A percentile compares a stretch with the other conserved stretches of the same genome.
These are phyloP conservation scores for Exutisphaerella laricina DNA, from an alignment of 2,329 filamentous ascomycete species.

Conservation along the genomic window DNA sequence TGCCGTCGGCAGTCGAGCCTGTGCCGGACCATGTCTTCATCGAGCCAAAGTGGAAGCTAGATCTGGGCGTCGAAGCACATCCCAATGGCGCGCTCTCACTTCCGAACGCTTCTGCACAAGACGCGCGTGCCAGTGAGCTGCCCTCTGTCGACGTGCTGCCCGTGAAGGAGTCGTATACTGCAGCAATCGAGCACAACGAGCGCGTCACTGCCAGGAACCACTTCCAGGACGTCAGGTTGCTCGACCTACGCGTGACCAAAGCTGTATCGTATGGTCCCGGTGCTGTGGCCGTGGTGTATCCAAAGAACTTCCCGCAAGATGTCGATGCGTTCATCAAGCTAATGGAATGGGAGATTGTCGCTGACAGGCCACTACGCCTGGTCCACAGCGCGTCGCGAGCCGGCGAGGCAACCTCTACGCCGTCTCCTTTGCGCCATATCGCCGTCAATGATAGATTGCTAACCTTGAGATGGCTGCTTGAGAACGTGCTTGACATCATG, in stretches of 20 bases:
- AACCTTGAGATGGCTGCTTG: conserved; percentile 71
- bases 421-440: conserved; percentile 36
- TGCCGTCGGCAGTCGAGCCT: conserved; percentile 60
- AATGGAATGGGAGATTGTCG: conserved; percentile 71
- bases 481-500: conserved; percentile 80
- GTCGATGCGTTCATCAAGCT: conserved; percentile 71
- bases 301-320: conserved; percentile 78
- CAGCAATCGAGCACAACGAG: conserved; percentile 58
- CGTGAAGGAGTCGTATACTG: conserved; percentile 52
- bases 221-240: conserved; percentile 88
- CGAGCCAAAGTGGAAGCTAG: conserved; percentile 65
- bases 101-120: background rate
- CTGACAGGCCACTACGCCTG: conserved; percentile 63
- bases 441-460: conserved; percentile 36
- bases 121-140: background rate
- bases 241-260: conserved; percentile 53
- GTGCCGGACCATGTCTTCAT: conserved; percentile 70
- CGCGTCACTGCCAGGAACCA: conserved; percentile 70
- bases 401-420: conserved; percentile 30
- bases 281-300: conserved; percentile 74
- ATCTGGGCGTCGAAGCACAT: conserved; percentile 15
- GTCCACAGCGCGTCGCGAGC: conserved; percentile 29
- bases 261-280: conserved; percentile 59
- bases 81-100: background rate
- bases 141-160: conserved; percentile 49